Percentiles rank a stretch among this genome's conserved stretches.
Conservation (phyloP, 2,329 filamentous ascomycete genomes). For the Nigrograna mackinnonii region DNA sequence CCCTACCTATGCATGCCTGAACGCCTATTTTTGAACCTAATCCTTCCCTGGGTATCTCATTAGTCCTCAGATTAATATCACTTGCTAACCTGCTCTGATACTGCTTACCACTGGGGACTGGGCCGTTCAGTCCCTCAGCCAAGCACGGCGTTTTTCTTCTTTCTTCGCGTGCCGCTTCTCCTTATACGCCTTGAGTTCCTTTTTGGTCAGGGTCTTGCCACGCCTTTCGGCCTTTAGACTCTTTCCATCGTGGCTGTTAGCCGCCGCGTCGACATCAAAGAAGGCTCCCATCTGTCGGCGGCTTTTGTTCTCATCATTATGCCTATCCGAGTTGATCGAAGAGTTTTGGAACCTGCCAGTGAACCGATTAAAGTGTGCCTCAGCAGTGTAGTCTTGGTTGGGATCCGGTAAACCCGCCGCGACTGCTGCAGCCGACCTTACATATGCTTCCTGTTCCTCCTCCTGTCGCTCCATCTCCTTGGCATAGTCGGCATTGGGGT, state of each 20-base stretch:
- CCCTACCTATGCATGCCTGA: no score
- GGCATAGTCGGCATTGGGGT: constrained; percentile 94
- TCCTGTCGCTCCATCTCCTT: constrained; percentile 45
- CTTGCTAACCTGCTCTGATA: constrained; percentile 15
- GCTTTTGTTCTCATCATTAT: constrained; percentile 87
- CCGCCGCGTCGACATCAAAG: constrained; percentile 94
- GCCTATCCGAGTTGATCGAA: constrained; percentile 70
- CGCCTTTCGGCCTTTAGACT: constrained; percentile 91
- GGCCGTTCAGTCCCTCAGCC: constrained; percentile 87
- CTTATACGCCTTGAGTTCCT: constrained; percentile 88
- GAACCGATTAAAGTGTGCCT: constrained; percentile 86
- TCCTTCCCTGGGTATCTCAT: constrained; percentile 19
- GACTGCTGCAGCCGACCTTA: constrained; percentile 29
- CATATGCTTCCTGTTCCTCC: constrained; percentile 33
- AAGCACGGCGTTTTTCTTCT: constrained; percentile 91
- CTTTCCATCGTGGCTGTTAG: constrained; percentile 85
- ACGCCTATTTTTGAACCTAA: no score
- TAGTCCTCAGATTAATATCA: constrained; percentile 28
- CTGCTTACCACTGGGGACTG: constrained; percentile 30
- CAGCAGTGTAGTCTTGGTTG: constrained; percentile 62
- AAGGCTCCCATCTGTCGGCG: constrained; percentile 88
- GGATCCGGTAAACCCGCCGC: constrained; percentile 32
- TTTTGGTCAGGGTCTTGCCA: constrained; percentile 80
- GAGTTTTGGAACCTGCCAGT: constrained; percentile 79
- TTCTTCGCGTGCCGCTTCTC: constrained; percentile 88